Evolutionary conservation across 306 rosid genomes (phyloP), one percentile per base, ranked within the genome.

Genomic region (Argentina anserina): DNA sequence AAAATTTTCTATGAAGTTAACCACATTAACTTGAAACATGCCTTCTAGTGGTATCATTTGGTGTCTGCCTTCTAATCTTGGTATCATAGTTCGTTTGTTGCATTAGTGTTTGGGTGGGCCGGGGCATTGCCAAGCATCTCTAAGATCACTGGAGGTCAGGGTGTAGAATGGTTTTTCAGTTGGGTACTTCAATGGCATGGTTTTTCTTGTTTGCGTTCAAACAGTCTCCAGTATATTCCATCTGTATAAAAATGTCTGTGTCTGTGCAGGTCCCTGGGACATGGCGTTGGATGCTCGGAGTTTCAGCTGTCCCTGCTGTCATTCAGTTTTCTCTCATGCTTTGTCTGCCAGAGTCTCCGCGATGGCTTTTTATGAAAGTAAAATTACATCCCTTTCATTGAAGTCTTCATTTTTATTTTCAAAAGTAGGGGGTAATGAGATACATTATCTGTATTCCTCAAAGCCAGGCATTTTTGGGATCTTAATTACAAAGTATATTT

Each of bases 231-330:
- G 21, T 29, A 18, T 37, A 31, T 33, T 63, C 45, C 46, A 8
- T 56, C 18, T 47, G 3, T 50, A 67, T 58, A 86, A 52, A 68
- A 37, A 43, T 43, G 53, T 67, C 67, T 31, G 50, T 77, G 53
- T 65, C 69, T 42, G 66, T 67, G 64, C 80, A 88, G 92, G 93
- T 90, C 72, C 93, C 86, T 1, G 98, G 98, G 53, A 93, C 98
- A 29, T 93, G 98, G 98, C 75, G 98, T 67, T 90, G 98, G 97
- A 90, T 93, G 98, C 87, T 93, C 8, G 98, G 98, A 45, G 96
- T 82, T 82, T 82, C 98, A 4, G 90, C 85, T 18, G 70, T 93
- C 25, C 98, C 98, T 43, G 98, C 98, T 40, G 15, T 90, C 31
- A 56, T 90, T 85, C 98, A 90, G 79, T 93, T 93, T 75, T 29